Base-by-base conservation (phyloP, 2,329 filamentous ascomycete genomes). In the Xylaria multiplex region DNA sequence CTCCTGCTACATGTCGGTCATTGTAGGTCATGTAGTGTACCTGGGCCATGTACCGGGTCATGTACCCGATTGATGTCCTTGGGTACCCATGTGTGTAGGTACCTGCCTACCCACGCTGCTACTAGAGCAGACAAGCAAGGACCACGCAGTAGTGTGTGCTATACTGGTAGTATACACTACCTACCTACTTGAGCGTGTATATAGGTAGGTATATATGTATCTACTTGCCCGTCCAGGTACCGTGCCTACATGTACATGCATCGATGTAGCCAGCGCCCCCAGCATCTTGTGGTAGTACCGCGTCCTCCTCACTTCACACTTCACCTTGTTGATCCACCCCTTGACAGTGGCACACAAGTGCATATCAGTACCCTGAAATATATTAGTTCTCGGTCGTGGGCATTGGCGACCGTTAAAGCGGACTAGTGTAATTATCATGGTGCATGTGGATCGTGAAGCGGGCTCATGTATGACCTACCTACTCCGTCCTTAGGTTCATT, bases 291-390 rank as follows among this genome's bases (percentile, higher is more conserved):
- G 52, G 66, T 63, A 6, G 16, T 13, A 66, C 54, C 32, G 8
- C 37, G 37, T 40, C 9, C 37, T 40, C 7, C 7, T 49, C 40
- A 45, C 46, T 53, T 62, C 57, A 13, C 62, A 55, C 49, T 59
- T 59, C 45, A 27, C 48, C 43, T 62, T 35, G 16, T 48, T 43
- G 40, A 54, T 37, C 22, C 6, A 6, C 30, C 45, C 35, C 40
- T 19, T 24, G 6, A 50, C 42, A 5, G 64, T 69, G 55, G 48
- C 22, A 67, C 66, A 66, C 19, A n/a, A 30, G 48, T 61, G 50
- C 37, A 46, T 54, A 56, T 53, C 37, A 49, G 62, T 45, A 19
- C 37, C 45, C 59, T 53, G 40, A 46, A 4, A 58, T 60, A 45
- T 32, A 50, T 37, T 22, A 43, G n/a, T n/a, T 27, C 14, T 43